These are phyloP conservation scores for Alternaria triticina DNA, from an alignment of 2,329 filamentous ascomycete genomes.

Conservation along the genomic window DNA sequence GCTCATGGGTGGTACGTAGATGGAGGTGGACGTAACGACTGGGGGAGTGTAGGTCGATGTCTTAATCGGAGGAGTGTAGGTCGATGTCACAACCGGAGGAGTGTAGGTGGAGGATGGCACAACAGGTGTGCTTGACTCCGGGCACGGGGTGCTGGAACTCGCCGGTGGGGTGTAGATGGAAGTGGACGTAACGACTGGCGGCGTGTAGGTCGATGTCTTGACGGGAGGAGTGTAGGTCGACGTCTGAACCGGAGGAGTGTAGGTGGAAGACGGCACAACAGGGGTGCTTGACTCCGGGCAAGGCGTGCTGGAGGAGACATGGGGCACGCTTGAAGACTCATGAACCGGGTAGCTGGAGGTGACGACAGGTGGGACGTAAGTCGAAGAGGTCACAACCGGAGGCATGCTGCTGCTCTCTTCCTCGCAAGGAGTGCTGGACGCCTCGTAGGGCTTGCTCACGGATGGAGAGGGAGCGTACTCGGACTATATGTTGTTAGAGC, in stretches of 20 bases:
- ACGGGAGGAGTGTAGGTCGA: background rate
- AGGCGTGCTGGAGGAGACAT: background rate
- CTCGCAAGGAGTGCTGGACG: slow-evolving; percentile 5
- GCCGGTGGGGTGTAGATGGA: background rate
- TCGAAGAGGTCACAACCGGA: background rate
- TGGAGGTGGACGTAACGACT: background rate
- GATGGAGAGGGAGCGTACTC: background rate
- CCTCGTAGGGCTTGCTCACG: background rate
- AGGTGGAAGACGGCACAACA: background rate
- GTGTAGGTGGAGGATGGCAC: background rate
- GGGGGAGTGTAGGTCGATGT: background rate
- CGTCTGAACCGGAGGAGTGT: background rate
- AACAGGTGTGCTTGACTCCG: background rate
- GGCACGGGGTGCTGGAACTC: background rate
- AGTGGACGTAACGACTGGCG: background rate
- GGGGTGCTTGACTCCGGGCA: background rate
- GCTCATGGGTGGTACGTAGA: background rate
- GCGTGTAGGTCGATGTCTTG: background rate
- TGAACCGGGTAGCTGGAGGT: background rate
- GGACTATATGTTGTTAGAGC: background rate
- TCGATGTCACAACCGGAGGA: background rate
- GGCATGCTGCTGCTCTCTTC: slow-evolving; percentile 1
- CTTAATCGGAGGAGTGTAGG: background rate
- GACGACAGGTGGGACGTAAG: background rate
- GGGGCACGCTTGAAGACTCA: background rate